A percentile compares a stretch with the other conserved stretches of the same genome.
These are phyloP conservation scores for Dentipellis fragilis DNA, from an alignment of 768 basidiomycete genomes.

Conservation along the genomic window DNA sequence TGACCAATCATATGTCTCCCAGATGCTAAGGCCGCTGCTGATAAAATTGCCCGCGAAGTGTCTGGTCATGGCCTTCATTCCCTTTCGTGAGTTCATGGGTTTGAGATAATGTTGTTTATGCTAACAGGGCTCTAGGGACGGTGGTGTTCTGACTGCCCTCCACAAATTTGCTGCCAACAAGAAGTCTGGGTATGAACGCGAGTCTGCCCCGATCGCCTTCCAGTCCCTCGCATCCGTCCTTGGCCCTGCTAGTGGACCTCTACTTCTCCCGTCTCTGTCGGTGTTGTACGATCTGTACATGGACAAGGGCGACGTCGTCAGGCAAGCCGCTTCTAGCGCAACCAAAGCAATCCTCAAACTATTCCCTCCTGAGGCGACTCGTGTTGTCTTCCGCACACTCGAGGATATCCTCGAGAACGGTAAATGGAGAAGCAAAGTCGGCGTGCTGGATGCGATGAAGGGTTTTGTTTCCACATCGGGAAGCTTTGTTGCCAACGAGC, in stretches of 20 bases:
- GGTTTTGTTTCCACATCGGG: conserved; percentile 57
- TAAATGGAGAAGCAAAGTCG: conserved; percentile 95
- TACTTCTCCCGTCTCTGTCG: conserved; percentile 70
- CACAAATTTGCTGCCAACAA: conserved; percentile 69
- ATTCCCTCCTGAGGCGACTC: conserved; percentile 74
- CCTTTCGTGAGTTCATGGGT: conserved; percentile 37
- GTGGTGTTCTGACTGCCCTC: conserved; percentile 50
- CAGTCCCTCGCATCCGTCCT: conserved; percentile 63
- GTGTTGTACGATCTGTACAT: conserved; percentile 75
- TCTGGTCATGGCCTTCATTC: conserved; percentile 51
- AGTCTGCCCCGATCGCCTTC: conserved; percentile 76
- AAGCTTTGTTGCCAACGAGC: conserved; percentile 72
- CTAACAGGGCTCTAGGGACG: conserved; percentile 34
- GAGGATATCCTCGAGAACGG: conserved; percentile 71
- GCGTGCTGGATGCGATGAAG: conserved; percentile 79
- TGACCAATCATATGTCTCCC: neutral
- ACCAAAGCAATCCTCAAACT: conserved; percentile 78
- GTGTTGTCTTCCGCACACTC: conserved; percentile 55
- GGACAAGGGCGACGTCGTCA: conserved; percentile 92
- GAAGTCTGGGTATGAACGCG: conserved; percentile 82
- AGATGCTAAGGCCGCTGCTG: conserved; percentile 82
- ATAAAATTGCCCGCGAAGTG: conserved; percentile 67
- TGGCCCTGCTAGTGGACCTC: conserved; percentile 61
- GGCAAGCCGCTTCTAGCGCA: conserved; percentile 68
- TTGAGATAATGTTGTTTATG: conserved; percentile 11